Evolutionary conservation across 2,329 filamentous ascomycete genomes (phyloP), one percentile per base, ranked within the genome.

Genomic region (Pezicula radicicola): DNA sequence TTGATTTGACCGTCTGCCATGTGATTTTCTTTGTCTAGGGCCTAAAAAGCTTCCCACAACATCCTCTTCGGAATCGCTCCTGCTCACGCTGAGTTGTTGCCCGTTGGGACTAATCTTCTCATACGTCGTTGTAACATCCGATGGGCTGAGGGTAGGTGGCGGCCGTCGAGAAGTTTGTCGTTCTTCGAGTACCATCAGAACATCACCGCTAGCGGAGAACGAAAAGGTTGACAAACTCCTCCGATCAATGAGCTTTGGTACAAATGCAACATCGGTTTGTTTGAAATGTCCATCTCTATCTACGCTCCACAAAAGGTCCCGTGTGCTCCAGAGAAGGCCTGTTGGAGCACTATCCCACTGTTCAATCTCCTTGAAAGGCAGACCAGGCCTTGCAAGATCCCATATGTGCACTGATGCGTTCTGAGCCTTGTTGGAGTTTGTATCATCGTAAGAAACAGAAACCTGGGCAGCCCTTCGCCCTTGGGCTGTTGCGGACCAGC

Each of bases 331-430:
- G 6, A 85, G 66, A 15, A 88, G 64, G 2, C 77, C 77, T 8
- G 75, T 76, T 1, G 84, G 84, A 3, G 82, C 77, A 27, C 64
- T 73, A 19, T 81, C 77, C 56, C 85, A 87, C 37, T 78, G 70
- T 53, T 84, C 79, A 44, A 88, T 77, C 59, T 85, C 80, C 57
- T 85, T 85, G 62, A 84, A 87, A 0, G 84, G 83, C 73, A 88
- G 77, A 1, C 82, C 80, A 1, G 84, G 82, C 30, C 85, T 74
- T 6, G 82, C 84, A n/a, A 88, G 68, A 62, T 88, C 85, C 83
- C 84, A 88, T 18, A 88, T 73, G 51, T 88, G 83, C 13, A 87
- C 81, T 0, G 76, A 72, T 27, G 75, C 79, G 41, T 80, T 79
- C 40, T 81, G 82, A 49, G 78, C 77, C 8, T 76, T 73, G 51